Base-by-base conservation (phyloP, 805 yeast genomes). In the Wickerhamiella lipophila region DNA sequence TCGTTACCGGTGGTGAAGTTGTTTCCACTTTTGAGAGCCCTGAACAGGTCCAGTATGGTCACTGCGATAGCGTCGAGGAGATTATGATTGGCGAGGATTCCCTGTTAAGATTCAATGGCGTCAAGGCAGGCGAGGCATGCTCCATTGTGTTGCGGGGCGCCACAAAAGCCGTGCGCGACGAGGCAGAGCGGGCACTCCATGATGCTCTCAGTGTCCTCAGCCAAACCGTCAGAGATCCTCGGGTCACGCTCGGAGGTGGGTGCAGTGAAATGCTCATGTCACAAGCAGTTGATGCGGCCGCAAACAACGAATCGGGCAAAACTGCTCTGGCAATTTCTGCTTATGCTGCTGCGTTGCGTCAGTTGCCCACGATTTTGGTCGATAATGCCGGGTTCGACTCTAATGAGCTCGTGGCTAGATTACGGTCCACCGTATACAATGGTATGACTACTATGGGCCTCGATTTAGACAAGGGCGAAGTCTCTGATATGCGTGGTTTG, bases 361-460 rank as follows among this genome's bases (percentile, higher is more conserved):
- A 87, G 66, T 73, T 92, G 55, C 99, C 99, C 52, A 86, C 94
- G 1, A 88, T 92, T 53, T 72, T 92, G 56, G 95, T 96, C 42
- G 97, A 92, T 62, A 92, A 92, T 63, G 97, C 99, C 3, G 99
- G 98, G 25, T 84, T 77, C 60, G 98, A 92, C 64, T 82, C 96
- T 19, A 79, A 87, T 59, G 97, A 94, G 58, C 71, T 92, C 53
- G 94, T 92, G 12, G 75, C 97, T 8, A 86, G 85, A 64, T 73
- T 92, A 59, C 78, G 96, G 66, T 79, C 96, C 1, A 80, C 94
- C 19, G 81, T 87, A 49, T 92, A 92, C 70, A 82, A 79, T 61
- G 99, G 99, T 30, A 78, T 85, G 73, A 74, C 85, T 18, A 86
- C 95, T 5, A 79, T 89, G 3, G 99, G 99, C 35, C 74, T 92